A percentile compares a stretch with the other conserved stretches of the same genome.
Evolutionary conservation across 108 stramenopile species (phyloP).

Genomic region (Cyclotella distinguenda): DNA sequence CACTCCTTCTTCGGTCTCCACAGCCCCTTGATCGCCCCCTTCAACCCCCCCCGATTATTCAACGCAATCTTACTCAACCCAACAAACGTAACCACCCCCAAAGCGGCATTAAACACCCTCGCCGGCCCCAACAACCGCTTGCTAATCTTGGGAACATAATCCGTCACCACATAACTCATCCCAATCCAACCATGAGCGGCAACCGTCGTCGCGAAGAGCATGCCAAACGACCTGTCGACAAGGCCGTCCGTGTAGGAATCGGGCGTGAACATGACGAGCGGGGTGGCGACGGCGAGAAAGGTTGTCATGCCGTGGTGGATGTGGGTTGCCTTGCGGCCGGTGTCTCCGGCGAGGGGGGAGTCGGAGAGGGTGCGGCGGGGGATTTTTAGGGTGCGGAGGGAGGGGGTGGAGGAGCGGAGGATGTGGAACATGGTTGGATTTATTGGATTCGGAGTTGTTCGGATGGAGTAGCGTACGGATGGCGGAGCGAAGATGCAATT

Average conservation of each 20-base stretch:
- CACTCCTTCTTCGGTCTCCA: slow-evolving; percentile 61
- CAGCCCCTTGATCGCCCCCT: slow-evolving; percentile 69
- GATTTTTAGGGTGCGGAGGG: slow-evolving; percentile 3
- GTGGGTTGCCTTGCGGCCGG: slow-evolving; percentile 74
- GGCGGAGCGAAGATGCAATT: background rate
- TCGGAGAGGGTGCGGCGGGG: slow-evolving; percentile 26
- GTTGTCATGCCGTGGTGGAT: slow-evolving; percentile 69
- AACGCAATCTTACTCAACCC: slow-evolving; percentile 66
- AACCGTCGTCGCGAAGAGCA: slow-evolving; percentile 67
- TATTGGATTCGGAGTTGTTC: background rate
- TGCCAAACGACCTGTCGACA: slow-evolving; percentile 69
- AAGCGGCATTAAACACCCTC: slow-evolving; percentile 66
- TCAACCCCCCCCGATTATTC: slow-evolving; percentile 68
- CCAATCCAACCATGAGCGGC: slow-evolving; percentile 89
- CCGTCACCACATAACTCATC: slow-evolving; percentile 90
- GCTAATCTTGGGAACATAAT: slow-evolving; percentile 89
- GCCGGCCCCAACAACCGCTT: slow-evolving; percentile 71
- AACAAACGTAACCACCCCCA: slow-evolving; percentile 62
- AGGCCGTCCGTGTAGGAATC: slow-evolving; percentile 56
- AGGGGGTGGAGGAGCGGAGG: slow-evolving; percentile 7
- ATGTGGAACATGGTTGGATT: slow-evolving; percentile 15
- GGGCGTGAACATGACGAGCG: slow-evolving; percentile 66
- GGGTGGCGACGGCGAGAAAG: slow-evolving; percentile 63
- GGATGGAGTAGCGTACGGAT: background rate
- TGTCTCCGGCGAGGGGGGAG: slow-evolving; percentile 66